Base-by-base conservation (phyloP, 129 eudicot species). In the Chrysanthemum makinoi region DNA sequence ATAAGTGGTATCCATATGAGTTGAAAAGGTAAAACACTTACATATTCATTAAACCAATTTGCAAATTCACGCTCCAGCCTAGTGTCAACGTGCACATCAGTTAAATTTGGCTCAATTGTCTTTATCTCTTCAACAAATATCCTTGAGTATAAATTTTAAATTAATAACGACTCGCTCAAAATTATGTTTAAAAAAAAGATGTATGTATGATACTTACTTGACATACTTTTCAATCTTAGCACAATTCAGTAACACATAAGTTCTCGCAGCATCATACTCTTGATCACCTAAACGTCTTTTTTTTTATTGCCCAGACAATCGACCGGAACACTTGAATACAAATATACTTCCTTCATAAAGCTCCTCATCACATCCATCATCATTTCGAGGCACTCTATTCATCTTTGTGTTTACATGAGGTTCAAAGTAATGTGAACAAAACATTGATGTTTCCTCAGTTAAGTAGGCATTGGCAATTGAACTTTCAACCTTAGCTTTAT, bases 401-500 rank as follows among this genome's bases (percentile, higher is more conserved):
- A 30, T 30, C 35, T 30, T 30, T 4, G 6, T 30, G 5, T 30
- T 30, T 0, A 30, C 35, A 30, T 30, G 35, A 30, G 35, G 35
- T 5, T 30, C 35, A 30, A 30, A 30, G 35, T 30, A 30, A 30
- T 30, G 35, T 30, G 35, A 30, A 30, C 35, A 30, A 30, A 30
- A 30, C 35, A 30, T 30, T 30, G 11, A 5, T 16, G 49, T 50
- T 66, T 66, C 72, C 20, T 46, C 56, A 10, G 48, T 47, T 4
- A 46, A 13, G 72, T 6, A 15, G 14, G 57, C 71, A 13, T 66
- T 26, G 2, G 14, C 48, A 16, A 66, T 47, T 15, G 71, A 66
- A 2, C n/a, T 55, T 35, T 66, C 70, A 18, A 68, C 62, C 10
- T 30, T 11, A 4, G 73, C 73, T 68, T 50, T 68, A 22, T 68